Evolutionary conservation across 2,329 filamentous ascomycete species (phyloP).

Genomic region (Penicillium brasilianum): DNA sequence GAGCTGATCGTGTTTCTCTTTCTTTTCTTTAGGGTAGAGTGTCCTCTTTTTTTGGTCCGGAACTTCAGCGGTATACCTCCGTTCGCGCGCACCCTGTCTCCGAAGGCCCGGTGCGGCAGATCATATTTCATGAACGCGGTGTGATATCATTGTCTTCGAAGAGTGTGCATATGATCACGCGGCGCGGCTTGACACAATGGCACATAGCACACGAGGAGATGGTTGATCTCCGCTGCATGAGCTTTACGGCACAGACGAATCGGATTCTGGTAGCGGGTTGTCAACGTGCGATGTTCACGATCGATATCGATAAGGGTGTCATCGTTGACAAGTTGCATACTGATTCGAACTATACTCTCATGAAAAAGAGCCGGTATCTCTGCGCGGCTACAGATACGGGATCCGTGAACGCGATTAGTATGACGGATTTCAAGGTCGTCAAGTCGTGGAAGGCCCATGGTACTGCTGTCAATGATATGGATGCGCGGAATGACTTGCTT

Average conservation of each 20-base stretch:
- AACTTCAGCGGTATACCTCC: constrained; percentile 88
- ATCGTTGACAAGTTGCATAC: constrained; percentile 74
- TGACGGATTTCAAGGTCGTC: constrained; percentile 74
- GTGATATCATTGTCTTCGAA: constrained; percentile 82
- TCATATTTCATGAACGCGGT: constrained; percentile 89
- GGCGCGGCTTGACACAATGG: constrained; percentile 85
- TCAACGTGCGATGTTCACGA: constrained; percentile 82
- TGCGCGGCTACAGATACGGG: constrained; percentile 87
- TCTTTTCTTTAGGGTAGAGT: constrained; percentile 72
- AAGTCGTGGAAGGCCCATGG: constrained; percentile 92
- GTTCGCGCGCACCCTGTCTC: constrained; percentile 75
- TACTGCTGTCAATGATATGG: constrained; percentile 92
- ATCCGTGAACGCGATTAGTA: constrained; percentile 83
- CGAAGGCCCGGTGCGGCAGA: constrained; percentile 82
- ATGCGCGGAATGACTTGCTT: constrained; percentile 91
- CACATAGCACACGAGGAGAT: constrained; percentile 81
- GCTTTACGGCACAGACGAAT: constrained; percentile 85
- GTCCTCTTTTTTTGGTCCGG: constrained; percentile 82
- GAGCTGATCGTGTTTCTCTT: constrained; percentile 22
- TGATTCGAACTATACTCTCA: constrained; percentile 80
- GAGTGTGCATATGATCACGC: constrained; percentile 85
- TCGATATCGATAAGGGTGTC: constrained; percentile 73
- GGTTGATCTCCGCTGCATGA: constrained; percentile 91
- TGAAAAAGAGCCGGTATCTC: constrained; percentile 87
- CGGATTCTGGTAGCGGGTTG: constrained; percentile 86